Percentiles rank a stretch among this genome's conserved stretches.
These are phyloP conservation scores for Arabidopsis hybrid DNA, from an alignment of 441 rosid species.

Conservation along the genomic window DNA sequence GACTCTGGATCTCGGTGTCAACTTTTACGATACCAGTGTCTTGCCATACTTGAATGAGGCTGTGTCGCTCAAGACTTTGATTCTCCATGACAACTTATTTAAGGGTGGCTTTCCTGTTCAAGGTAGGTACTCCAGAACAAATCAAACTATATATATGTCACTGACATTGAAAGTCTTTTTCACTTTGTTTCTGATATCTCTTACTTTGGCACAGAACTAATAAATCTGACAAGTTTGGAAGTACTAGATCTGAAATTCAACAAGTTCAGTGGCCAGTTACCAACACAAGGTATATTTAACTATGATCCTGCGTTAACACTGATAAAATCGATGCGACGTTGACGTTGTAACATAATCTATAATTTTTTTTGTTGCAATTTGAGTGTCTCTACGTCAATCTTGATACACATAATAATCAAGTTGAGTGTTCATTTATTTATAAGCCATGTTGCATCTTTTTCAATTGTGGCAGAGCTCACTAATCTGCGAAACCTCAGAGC, in stretches of 20 bases:
- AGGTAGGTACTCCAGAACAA: not conserved
- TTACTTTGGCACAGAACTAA: slow-evolving; percentile 8
- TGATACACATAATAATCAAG: too few relatives aligned
- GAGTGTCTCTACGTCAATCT: not conserved
- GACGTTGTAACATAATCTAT: not conserved
- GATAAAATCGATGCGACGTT: not conserved
- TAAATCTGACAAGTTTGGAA: slow-evolving; percentile 31
- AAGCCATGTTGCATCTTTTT: not conserved
- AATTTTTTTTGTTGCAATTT: not conserved
- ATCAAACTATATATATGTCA: not conserved
- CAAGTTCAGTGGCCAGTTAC: slow-evolving; percentile 11
- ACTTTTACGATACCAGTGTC: not conserved
- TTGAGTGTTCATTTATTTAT: not conserved
- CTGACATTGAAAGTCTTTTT: not conserved
- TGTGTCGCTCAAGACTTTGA: slow-evolving; percentile 27
- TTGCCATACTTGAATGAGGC: not conserved
- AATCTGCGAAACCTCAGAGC: slow-evolving; percentile 21
- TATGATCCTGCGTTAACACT: not conserved
- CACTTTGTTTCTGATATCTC: slow-evolving; percentile 7
- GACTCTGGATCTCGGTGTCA: slow-evolving; percentile 18
- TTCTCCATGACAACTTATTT: slow-evolving; percentile 18
- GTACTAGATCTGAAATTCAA: slow-evolving; percentile 25
- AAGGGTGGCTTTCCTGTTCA: slow-evolving; percentile 15
- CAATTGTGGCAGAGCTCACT: slow-evolving; percentile 7
- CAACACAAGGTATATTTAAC: slow-evolving; percentile 20